A percentile compares a stretch with the other conserved stretches of the same genome.
Evolutionary conservation across 805 yeast species (phyloP).

Genomic region (Spencermartinsiella europaea): DNA sequence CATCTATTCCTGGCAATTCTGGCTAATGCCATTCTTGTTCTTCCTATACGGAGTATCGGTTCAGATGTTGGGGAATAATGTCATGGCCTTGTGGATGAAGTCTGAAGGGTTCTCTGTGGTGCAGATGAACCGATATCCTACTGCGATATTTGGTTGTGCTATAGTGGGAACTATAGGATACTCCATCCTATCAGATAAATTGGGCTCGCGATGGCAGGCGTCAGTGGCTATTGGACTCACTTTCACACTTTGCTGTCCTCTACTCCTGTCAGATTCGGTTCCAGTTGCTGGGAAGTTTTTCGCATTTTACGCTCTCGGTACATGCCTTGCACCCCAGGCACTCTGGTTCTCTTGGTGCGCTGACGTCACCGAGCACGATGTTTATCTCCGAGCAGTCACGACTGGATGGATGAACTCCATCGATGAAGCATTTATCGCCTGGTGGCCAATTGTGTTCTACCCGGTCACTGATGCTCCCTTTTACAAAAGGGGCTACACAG

Average conservation of each 20-base stretch:
- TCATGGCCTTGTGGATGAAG: conserved; percentile 17
- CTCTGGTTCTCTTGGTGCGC: conserved; percentile 16
- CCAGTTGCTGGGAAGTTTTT: conserved; percentile 14
- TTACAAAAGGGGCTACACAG: conserved; percentile 12
- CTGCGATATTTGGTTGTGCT: conserved; percentile 13
- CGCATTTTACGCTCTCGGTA: conserved; percentile 15
- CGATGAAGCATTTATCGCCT: conserved; percentile 16
- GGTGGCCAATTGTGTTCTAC: conserved; percentile 18
- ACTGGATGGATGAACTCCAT: conserved; percentile 17
- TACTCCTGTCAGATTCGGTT: conserved; percentile 9
- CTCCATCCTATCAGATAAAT: conserved; percentile 11
- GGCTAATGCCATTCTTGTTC: conserved; percentile 15
- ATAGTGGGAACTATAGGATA: conserved; percentile 10
- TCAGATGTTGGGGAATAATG: conserved; percentile 18
- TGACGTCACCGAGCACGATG: conserved; percentile 14
- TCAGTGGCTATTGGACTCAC: conserved; percentile 16
- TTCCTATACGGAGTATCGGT: conserved; percentile 16
- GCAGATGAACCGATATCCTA: conserved; percentile 15
- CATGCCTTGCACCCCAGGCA: conserved; percentile 15
- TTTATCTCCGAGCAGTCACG: conserved; percentile 16
- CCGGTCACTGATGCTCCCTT: conserved; percentile 15
- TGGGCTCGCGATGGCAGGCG: conserved; percentile 16
- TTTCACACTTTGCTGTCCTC: conserved; percentile 14
- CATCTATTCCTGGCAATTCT: conserved; percentile 15
- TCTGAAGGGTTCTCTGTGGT: conserved; percentile 12